These are phyloP conservation scores for Tylopilus sp. DNA, from an alignment of 768 basidiomycete genomes.

Conservation along the genomic window DNA sequence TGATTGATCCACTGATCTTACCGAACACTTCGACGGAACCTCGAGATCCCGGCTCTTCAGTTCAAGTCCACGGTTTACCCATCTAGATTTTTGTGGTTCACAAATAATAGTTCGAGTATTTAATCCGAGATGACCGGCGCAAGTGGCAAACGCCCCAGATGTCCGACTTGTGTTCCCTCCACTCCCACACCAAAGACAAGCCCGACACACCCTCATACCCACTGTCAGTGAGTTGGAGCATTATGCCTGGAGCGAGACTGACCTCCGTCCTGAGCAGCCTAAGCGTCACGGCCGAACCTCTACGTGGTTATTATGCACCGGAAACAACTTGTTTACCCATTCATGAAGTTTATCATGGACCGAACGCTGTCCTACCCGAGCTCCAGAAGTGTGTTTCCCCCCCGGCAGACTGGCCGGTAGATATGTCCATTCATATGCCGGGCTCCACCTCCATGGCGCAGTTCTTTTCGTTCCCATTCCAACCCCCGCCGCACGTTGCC, in stretches of 20 bases:
- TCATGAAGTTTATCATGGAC: not conserved
- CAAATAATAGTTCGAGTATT: constrained; percentile 4
- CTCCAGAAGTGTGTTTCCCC: not conserved
- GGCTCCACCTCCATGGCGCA: not conserved
- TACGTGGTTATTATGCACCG: not conserved
- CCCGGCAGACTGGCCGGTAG: not conserved
- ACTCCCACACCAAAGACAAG: not conserved
- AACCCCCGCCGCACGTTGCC: not conserved
- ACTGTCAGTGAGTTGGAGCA: constrained; percentile 11
- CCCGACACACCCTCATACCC: not conserved
- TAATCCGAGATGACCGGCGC: not conserved
- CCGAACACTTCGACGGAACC: not conserved
- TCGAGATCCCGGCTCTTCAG: not conserved
- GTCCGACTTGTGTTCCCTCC: not conserved
- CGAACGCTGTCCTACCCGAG: not conserved
- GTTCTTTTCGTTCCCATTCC: not conserved
- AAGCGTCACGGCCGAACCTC: not conserved
- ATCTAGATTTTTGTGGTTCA: not conserved
- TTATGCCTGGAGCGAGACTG: not conserved
- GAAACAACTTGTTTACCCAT: not conserved
- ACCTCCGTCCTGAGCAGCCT: constrained; percentile 4
- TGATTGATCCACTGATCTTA: not conserved
- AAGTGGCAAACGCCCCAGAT: constrained; percentile 1
- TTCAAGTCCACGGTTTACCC: constrained; percentile 6
- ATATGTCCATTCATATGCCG: not conserved